Evolutionary conservation across 106 monocot genomes (phyloP).

Genomic region (Xerophyta viscosa): DNA sequence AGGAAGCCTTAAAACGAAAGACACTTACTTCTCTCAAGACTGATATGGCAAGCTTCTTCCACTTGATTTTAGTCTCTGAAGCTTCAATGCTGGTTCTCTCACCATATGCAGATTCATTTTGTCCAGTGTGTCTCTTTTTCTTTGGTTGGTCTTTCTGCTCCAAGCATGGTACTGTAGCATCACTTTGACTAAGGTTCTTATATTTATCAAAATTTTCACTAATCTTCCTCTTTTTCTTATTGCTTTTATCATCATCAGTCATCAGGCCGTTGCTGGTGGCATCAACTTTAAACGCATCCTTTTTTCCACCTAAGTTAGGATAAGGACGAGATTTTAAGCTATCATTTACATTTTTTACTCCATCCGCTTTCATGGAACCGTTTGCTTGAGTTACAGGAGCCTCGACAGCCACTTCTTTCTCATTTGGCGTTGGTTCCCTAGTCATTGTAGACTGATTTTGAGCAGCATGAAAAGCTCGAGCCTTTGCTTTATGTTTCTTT

Average conservation of each 20-base stretch:
- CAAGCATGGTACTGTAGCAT: slow-evolving; percentile 59
- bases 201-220: neutral
- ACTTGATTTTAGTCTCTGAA: slow-evolving; percentile 52
- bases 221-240: slow-evolving; percentile 24
- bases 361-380: slow-evolving; percentile 12
- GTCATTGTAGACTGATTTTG: slow-evolving; percentile 44
- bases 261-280: too few relatives aligned
- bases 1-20: too few relatives aligned
- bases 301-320: neutral
- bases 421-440: slow-evolving; percentile 13
- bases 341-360: slow-evolving; percentile 3
- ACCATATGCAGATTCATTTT: neutral
- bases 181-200: slow-evolving; percentile 6
- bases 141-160: slow-evolving; percentile 18
- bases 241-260: too few relatives aligned
- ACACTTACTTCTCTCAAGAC: slow-evolving; percentile 61
- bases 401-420: slow-evolving; percentile 7
- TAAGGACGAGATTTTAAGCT: neutral
- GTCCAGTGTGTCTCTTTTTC: slow-evolving; percentile 16
- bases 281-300: slow-evolving; percentile 2
- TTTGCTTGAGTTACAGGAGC: slow-evolving; percentile 18
- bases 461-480: slow-evolving; percentile 77
- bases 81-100: neutral
- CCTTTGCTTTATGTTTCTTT: slow-evolving; percentile 96
- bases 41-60: slow-evolving; percentile 76